These are phyloP conservation scores for Alternaria ethzedia DNA, from an alignment of 2,329 filamentous ascomycete genomes.

Conservation along the genomic window DNA sequence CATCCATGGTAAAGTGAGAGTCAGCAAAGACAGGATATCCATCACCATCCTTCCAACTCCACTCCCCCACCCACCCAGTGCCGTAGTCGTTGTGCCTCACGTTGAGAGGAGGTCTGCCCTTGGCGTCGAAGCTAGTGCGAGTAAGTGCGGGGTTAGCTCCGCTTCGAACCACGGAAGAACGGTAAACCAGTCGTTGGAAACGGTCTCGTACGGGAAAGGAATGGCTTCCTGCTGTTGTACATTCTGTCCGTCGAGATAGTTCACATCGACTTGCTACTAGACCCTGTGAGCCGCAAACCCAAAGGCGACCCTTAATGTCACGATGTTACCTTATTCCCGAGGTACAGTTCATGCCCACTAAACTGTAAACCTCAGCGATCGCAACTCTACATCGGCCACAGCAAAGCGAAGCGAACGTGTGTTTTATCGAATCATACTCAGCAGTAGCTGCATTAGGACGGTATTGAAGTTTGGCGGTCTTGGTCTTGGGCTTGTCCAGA, in stretches of 20 bases:
- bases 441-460: neutral
- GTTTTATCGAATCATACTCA: neutral
- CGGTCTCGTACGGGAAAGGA: neutral
- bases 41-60: neutral
- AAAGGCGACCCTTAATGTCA: neutral
- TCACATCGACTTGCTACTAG: neutral
- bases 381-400: neutral
- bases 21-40: neutral
- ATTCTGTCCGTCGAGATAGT: neutral
- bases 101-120: constrained; percentile 24
- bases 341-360: neutral
- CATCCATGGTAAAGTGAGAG: neutral
- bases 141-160: constrained; percentile 30
- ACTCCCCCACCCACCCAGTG: neutral
- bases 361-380: neutral
- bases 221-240: neutral
- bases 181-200: constrained; percentile 5
- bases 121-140: constrained; percentile 29
- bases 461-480: neutral
- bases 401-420: neutral
- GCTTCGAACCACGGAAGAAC: constrained; percentile 6
- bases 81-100: constrained; percentile 17
- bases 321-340: neutral
- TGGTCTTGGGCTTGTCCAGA: neutral
- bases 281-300: neutral